Evolutionary conservation across 75 land plant species (phyloP), one percentile per base, ranked within the genome.

Genomic region (Selaginella tamariscina): DNA sequence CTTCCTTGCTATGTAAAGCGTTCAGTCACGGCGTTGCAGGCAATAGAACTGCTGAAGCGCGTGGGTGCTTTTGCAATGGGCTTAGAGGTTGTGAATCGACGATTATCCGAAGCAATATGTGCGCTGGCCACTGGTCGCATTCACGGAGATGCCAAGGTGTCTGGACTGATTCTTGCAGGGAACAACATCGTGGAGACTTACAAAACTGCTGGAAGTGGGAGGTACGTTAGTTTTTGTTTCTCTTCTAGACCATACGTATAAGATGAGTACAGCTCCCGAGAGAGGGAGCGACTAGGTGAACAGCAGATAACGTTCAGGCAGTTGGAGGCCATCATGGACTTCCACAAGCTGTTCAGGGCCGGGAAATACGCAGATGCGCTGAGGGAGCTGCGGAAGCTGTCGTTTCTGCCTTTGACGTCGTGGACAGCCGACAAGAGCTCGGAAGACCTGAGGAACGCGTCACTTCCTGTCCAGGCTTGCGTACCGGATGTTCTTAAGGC

Each of bases 31-130:
- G 11, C 21, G 67, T 69, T 72, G 54, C 85, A 93, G 98, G 84
- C 95, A 30, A 74, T 89, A 56, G 98, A 93, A 70, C 82, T 93
- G 31, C 82, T 84, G 26, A 86, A 80, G 65, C 86, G 95, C 60
- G 79, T 89, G 70, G 98, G 98, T 8, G 98, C 95, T 8, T 86
- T 84, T 70, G 83, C 90, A 28, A 70, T 77, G 70, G 98, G 95
- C 56, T 64, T 93, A 66, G 91, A 86, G 70, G 86, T 84, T 33
- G 78, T 93, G 8, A 93, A 86, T 68, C 95, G 79, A 66, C 80
- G 90, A 33, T 84, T 93, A 32, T 86, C 96, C 31, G 95, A 93
- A 54, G 90, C 91, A 28, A 83, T 86, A 56, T 83, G 78, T 77
- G 77, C 98, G 0, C 64, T 86, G 49, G 70, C 80, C 24, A 84